These are phyloP conservation scores for Oxytropis ochrocephala DNA, from an alignment of 306 rosid species.

Conservation along the genomic window DNA sequence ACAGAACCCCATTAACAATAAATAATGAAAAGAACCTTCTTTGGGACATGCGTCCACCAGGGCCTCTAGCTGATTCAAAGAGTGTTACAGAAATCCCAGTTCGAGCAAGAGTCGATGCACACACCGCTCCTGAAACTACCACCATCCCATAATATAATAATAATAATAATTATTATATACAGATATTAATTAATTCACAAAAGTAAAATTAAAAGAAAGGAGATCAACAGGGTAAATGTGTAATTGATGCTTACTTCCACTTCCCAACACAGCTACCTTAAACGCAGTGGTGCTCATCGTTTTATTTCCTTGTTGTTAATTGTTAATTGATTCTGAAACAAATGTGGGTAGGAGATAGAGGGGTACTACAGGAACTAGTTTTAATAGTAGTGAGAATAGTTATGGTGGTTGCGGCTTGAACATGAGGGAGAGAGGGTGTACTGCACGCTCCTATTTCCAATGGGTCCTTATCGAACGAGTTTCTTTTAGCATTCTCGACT, in stretches of 20 bases:
- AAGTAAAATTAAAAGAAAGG: background rate
- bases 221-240: background rate
- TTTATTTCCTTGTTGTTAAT: no score
- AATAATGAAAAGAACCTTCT: conserved; percentile 44
- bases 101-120: conserved; percentile 76
- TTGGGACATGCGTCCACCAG: conserved; percentile 93
- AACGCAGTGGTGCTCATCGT: conserved; percentile 39
- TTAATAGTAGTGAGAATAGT: background rate
- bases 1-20: background rate
- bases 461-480: background rate
- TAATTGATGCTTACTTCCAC: conserved; percentile 55
- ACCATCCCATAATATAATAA: background rate
- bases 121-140: conserved; percentile 88
- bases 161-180: background rate
- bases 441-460: background rate
- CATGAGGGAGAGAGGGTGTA: background rate
- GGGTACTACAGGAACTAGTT: background rate
- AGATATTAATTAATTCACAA: background rate
- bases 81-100: conserved; percentile 70
- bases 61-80: conserved; percentile 91
- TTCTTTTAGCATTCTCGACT: no score
- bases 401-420: background rate
- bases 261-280: conserved; percentile 70
- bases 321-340: background rate
- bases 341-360: background rate